Percentiles rank a stretch among this genome's conserved stretches.
Conservation (phyloP, 2,329 filamentous ascomycete genomes). For the Fusarium gaditjirri region DNA sequence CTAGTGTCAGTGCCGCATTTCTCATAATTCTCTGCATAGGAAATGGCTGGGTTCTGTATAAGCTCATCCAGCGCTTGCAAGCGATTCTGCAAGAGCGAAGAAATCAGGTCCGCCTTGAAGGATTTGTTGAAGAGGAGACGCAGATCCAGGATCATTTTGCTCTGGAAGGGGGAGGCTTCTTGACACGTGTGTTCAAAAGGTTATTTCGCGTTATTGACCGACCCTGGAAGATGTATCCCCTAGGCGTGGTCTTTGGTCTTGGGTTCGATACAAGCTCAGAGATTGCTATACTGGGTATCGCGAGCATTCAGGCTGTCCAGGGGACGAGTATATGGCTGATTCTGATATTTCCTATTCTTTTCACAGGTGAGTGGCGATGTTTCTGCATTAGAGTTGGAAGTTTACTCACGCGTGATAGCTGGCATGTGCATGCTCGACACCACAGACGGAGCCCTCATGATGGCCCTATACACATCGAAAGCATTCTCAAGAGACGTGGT, state of each 20-base stretch:
- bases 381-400: too few species aligned
- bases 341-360: slow-evolving; percentile 87
- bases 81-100: slow-evolving; percentile 61
- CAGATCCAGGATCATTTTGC: slow-evolving; percentile 63
- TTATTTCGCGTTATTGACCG: slow-evolving; percentile 79
- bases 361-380: slow-evolving; percentile 70
- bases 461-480: slow-evolving; percentile 87
- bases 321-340: slow-evolving; percentile 96
- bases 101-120: slow-evolving; percentile 39
- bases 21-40: slow-evolving; percentile 83
- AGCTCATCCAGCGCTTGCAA: slow-evolving; percentile 75
- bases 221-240: slow-evolving; percentile 96
- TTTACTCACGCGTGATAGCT: slow-evolving; percentile 56
- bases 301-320: slow-evolving; percentile 83
- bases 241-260: slow-evolving; percentile 88
- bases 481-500: slow-evolving; percentile 82
- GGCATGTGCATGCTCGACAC: slow-evolving; percentile 97
- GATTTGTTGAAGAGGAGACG: slow-evolving; percentile 39
- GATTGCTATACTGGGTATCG: slow-evolving; percentile 90
- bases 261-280: slow-evolving; percentile 97
- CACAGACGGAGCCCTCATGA: slow-evolving; percentile 93
- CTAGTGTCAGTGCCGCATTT: slow-evolving; percentile 84
- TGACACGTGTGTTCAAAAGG: slow-evolving; percentile 76
- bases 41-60: slow-evolving; percentile 87
- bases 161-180: slow-evolving; percentile 80